A percentile compares a stretch with the other conserved stretches of the same genome.
Conservation (phyloP, 345 rosid species). For the Zanthoxylum bungeanum region DNA sequence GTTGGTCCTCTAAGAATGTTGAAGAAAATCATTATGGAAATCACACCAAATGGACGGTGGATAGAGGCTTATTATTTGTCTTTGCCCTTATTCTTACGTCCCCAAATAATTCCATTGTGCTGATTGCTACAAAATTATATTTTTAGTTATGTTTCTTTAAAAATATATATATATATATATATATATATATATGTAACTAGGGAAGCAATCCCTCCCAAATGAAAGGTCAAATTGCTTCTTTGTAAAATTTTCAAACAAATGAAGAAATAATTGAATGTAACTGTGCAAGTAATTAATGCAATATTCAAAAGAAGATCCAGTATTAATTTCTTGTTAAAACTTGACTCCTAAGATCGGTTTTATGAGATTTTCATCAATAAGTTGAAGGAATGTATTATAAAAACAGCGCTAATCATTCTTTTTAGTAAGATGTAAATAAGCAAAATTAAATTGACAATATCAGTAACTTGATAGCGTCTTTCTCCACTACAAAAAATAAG, state of each 20-base stretch:
- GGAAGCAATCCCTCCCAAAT: too few relatives aligned
- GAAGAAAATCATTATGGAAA: constrained; percentile 60
- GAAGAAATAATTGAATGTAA: too few relatives aligned
- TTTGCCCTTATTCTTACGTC: constrained; percentile 58
- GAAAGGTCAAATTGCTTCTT: too few relatives aligned
- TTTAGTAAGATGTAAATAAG: not conserved
- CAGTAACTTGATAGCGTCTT: too few relatives aligned
- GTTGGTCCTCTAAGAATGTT: constrained; percentile 49
- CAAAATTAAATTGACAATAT: not conserved
- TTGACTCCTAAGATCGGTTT: not conserved
- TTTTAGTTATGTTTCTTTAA: not conserved
- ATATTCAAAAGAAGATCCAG: not conserved
- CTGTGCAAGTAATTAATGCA: too few relatives aligned
- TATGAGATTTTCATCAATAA: not conserved
- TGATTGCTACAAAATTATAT: constrained; percentile 24
- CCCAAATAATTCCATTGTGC: constrained; percentile 77
- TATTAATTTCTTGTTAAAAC: not conserved
- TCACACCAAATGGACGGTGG: constrained; percentile 42
- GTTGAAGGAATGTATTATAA: not conserved
- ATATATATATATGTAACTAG: not conserved
- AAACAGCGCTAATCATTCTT: not conserved
- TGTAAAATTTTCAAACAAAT: too few relatives aligned
- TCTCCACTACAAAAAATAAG: too few relatives aligned
- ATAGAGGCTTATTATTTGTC: constrained; percentile 50
- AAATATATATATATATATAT: too few relatives aligned